Evolutionary conservation across 1,284 basidiomycete genomes (phyloP), one percentile per base, ranked within the genome.

Genomic region (Boletus sp.): DNA sequence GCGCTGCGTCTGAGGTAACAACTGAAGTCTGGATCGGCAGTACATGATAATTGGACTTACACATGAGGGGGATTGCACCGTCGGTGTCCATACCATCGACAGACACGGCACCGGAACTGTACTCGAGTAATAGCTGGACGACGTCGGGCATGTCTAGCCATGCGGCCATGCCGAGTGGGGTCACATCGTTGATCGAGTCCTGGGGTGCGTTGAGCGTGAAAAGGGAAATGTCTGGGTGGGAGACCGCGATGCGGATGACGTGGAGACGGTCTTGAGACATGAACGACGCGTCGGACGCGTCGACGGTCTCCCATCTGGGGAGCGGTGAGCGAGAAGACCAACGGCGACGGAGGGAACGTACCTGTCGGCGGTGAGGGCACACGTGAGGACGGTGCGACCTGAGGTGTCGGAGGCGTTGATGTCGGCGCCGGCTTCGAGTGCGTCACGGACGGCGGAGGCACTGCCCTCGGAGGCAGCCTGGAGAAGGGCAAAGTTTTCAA

Each of bases 31-130:
- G 38, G 17, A 44, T 44, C 35, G 52, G 44, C 40, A 31, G n/a
- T 59, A 49, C 60, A 35, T 57, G 57, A 28, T 10, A 48, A 56
- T 62, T 27, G 52, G 58, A 78, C 89, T 77, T 78, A 91, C 90
- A 91, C 89, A 91, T 91, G 60, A 91, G 78, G 10, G 89, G 84
- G 25, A 89, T 91, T 30, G 87, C 89, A 9, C 87, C 87, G 66
- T 88, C 83, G 31, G 81, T 76, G 67, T 91, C 89, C 77, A 84
- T 82, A 30, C 85, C 88, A 66, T 91, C 87, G 6, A 91, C 88
- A 11, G 85, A 82, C 38, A 91, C 83, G 27, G 82, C 72, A 49
- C 84, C 85, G 7, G 77, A 72, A 65, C 87, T 86, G 38, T 77
- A 80, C 53, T 88, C 83, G 38, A 91, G 79, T 25, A 91, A 75